Base-by-base conservation (phyloP, 768 basidiomycete genomes). In the Kwoniella sp. region DNA sequence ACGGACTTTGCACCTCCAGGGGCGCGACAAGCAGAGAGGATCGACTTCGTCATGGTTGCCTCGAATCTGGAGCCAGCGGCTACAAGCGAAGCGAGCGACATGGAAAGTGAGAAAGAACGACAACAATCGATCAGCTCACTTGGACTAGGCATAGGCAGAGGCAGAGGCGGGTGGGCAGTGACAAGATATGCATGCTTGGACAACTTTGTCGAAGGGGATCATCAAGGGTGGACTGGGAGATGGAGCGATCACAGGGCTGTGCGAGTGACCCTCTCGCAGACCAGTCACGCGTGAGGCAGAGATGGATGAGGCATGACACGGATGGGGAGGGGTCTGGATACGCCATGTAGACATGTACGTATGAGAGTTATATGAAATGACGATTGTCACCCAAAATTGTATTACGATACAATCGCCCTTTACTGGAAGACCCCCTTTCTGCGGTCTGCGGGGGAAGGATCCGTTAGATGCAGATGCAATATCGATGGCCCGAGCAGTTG, bases 1-100 rank as follows among this genome's bases (percentile, higher is more conserved):
- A 73, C 70, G 17, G 69, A 61, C 13, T 73, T 73, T 55, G 60
- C 51, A 15, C 48, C 58, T 20, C 66, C 74, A 0, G 70, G 69
- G 13, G 38, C 45, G 11, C 22, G 29, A 5, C 23, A 56, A 15
- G 51, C 63, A 2, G 61, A 41, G 13, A 58, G 72, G 1, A 76
- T 76, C 25, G 74, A 76, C 52, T 76, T 76, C 29, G 55, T 76
- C 68, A 70, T 73, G 68, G 55, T 73, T 5, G 37, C 20, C 38
- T 50, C 56, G 51, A 54, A 31, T 15, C 7, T 17, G 52, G 25
- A 23, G 37, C 12, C 22, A 51, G 55, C 13, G 52, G 15, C 3
- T 22, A 11, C n/a, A 51, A 31, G 17, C 22, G n/a, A 8, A 34
- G 12, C 28, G 29, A n/a, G 12, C 31, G 30, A 30, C 22, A 51